Percentiles rank a stretch among this genome's conserved stretches.
Evolutionary conservation across 768 basidiomycete species (phyloP).

Genomic region (Tylopilus vinaceipallidus): DNA sequence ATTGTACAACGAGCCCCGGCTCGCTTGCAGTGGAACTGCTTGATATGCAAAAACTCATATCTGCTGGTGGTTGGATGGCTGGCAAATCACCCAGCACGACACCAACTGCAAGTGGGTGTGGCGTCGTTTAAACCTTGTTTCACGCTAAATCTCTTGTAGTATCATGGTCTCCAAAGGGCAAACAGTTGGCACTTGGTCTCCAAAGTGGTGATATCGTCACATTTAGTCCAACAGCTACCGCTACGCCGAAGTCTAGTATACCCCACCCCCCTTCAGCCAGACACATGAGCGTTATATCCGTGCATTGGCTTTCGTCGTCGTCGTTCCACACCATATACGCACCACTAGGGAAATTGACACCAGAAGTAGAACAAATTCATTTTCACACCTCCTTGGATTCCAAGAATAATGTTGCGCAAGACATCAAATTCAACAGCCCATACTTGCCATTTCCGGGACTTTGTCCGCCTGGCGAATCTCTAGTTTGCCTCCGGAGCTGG

Average conservation of each 20-base stretch:
- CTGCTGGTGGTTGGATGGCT: conserved; percentile 54
- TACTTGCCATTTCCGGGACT: conserved; percentile 45
- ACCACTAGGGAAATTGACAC: conserved; percentile 37
- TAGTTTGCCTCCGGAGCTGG: conserved; percentile 42
- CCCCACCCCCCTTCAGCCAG: conserved; percentile 51
- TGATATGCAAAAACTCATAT: conserved; percentile 49
- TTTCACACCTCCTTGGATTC: conserved; percentile 40
- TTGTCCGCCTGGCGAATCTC: conserved; percentile 44
- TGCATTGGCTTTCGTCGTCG: conserved; percentile 67
- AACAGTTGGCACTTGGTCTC: conserved; percentile 76
- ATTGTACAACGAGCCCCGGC: conserved; percentile 31
- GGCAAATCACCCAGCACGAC: conserved; percentile 45
- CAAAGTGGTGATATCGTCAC: conserved; percentile 69
- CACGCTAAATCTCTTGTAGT: conserved; percentile 41
- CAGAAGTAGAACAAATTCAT: conserved; percentile 43
- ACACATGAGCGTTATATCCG: conserved; percentile 46
- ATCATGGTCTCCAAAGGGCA: conserved; percentile 85
- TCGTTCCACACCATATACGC: conserved; percentile 68
- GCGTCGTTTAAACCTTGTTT: background rate
- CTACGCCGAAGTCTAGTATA: conserved; percentile 55
- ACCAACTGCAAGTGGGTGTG: conserved; percentile 58
- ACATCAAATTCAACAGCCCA: conserved; percentile 39
- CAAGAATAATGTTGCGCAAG: conserved; percentile 38
- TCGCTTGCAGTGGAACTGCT: conserved; percentile 55
- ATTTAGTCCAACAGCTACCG: conserved; percentile 55